These are phyloP conservation scores for Sporobolomyces phaffii DNA, from an alignment of 768 basidiomycete genomes.

Conservation along the genomic window DNA sequence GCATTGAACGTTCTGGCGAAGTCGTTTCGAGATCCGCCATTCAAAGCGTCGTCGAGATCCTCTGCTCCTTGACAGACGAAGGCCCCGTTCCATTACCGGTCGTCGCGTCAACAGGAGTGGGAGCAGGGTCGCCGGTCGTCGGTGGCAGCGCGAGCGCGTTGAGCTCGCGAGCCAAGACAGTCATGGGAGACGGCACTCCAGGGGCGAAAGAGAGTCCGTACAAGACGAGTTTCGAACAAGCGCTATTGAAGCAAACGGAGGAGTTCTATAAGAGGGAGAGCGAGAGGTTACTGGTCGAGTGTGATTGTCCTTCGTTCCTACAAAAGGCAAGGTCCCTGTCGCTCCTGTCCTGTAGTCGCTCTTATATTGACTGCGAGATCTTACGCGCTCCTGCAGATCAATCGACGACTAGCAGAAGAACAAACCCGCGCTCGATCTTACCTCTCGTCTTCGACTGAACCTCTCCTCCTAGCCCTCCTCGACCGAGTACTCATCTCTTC, in stretches of 20 bases:
- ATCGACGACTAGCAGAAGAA: slow-evolving; percentile 73
- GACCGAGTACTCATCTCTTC: slow-evolving; percentile 69
- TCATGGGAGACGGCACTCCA: slow-evolving; percentile 39
- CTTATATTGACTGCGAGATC: too few species aligned
- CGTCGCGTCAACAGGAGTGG: slow-evolving; percentile 8
- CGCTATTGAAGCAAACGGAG: slow-evolving; percentile 68
- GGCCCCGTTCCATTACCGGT: slow-evolving; percentile 30
- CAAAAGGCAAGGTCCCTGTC: slow-evolving; percentile 54
- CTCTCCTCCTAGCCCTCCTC: slow-evolving; percentile 66
- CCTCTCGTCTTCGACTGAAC: slow-evolving; percentile 65
- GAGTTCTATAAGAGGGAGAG: slow-evolving; percentile 75
- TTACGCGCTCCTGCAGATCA: too few species aligned
- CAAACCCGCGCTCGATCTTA: slow-evolving; percentile 79
- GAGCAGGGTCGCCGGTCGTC: slow-evolving; percentile 23
- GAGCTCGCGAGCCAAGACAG: slow-evolving; percentile 11
- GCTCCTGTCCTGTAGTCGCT: too few species aligned
- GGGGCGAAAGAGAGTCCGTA: slow-evolving; percentile 56
- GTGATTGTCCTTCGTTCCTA: slow-evolving; percentile 76
- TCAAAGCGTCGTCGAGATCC: slow-evolving; percentile 31
- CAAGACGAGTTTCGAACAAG: slow-evolving; percentile 73
- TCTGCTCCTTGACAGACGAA: slow-evolving; percentile 35
- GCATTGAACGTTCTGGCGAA: slow-evolving; percentile 83
- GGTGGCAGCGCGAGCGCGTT: slow-evolving; percentile 24
- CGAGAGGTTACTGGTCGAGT: slow-evolving; percentile 60
- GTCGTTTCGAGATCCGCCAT: slow-evolving; percentile 54